Evolutionary conservation across 2,329 filamentous ascomycete species (phyloP).

Genomic region (Venturia oleaginea): DNA sequence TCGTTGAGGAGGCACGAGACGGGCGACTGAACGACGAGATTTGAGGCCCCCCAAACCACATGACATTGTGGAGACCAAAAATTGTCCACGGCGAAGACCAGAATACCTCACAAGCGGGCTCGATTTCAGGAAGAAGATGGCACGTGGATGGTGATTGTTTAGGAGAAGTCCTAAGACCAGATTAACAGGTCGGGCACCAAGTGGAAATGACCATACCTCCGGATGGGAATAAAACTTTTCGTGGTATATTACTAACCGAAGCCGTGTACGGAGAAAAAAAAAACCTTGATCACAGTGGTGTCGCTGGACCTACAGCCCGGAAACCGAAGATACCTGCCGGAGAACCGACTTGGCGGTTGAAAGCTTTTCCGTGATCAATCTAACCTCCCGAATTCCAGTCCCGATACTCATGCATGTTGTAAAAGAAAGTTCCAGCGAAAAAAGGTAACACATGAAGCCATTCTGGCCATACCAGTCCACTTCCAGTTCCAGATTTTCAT

Average conservation of each 20-base stretch:
- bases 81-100: background rate
- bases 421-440: conserved; percentile 4
- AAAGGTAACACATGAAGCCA: conserved; percentile 5
- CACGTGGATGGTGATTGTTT: background rate
- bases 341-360: background rate
- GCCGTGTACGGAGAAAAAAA: background rate
- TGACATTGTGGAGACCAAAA: background rate
- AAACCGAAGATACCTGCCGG: conserved; percentile 4
- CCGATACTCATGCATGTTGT: conserved; percentile 3
- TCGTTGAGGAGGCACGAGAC: background rate
- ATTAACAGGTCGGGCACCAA: background rate
- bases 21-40: background rate
- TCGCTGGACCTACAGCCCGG: background rate
- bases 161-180: background rate
- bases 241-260: conserved; percentile 3
- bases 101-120: background rate
- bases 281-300: conserved; percentile 1
- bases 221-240: background rate
- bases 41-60: background rate
- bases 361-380: conserved; percentile 8
- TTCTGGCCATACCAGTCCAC: background rate
- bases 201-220: background rate
- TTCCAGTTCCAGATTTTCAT: background rate
- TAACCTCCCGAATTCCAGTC: conserved; percentile 6
- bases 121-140: background rate